Percentiles rank a stretch among this genome's conserved stretches.
These are phyloP conservation scores for Hordeum pubiflorum DNA, from an alignment of 202 grass and related monocot species.

Conservation along the genomic window DNA sequence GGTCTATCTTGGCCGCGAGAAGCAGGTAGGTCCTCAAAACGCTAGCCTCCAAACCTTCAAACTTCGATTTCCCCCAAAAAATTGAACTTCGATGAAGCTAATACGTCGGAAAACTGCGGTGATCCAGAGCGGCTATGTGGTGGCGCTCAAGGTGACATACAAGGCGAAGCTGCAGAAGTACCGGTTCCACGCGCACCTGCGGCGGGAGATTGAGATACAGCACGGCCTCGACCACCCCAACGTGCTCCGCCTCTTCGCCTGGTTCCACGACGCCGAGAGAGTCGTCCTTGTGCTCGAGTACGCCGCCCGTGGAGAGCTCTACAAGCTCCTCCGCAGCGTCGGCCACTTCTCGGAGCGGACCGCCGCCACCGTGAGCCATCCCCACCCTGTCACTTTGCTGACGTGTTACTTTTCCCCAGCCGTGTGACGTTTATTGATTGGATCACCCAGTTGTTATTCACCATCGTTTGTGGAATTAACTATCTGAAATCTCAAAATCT, in stretches of 20 bases:
- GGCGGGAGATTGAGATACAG: constrained; percentile 93
- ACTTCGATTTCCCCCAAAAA: background rate
- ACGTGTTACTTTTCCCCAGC: background rate
- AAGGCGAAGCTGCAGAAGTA: constrained; percentile 89
- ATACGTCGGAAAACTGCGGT: background rate
- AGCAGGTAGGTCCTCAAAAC: constrained; percentile 35
- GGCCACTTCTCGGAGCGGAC: constrained; percentile 60
- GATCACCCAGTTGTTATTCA: background rate
- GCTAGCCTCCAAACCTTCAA: background rate
- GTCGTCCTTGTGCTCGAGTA: constrained; percentile 88
- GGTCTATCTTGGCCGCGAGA: constrained; percentile 84
- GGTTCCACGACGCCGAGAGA: constrained; percentile 76
- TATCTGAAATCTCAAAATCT: background rate
- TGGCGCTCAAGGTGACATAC: constrained; percentile 75
- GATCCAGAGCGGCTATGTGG: constrained; percentile 70
- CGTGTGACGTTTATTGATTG: background rate
- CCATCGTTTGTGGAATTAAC: background rate
- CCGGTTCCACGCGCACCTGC: constrained; percentile 61
- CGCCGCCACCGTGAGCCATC: constrained; percentile 55
- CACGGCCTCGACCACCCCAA: constrained; percentile 72
- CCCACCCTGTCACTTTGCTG: background rate
- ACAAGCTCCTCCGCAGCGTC: constrained; percentile 67
- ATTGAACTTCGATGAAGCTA: background rate
- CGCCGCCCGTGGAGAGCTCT: constrained; percentile 64
- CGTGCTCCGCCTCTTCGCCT: constrained; percentile 86